Evolutionary conservation across 2,329 filamentous ascomycete species (phyloP).

Genomic region (Sporothrix luriei): DNA sequence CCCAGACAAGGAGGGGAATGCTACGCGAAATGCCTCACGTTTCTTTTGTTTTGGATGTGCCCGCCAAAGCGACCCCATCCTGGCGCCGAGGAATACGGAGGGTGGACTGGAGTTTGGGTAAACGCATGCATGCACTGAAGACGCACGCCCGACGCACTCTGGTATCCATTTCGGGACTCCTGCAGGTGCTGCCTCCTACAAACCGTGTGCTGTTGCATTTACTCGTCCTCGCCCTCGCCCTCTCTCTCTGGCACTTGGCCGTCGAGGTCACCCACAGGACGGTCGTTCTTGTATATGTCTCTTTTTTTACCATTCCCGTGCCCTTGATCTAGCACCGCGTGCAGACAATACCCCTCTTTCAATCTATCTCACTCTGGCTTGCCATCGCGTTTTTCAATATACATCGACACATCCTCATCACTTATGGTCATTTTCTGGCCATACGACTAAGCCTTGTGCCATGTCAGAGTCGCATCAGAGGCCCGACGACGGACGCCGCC

Average conservation of each 20-base stretch:
- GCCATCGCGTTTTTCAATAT: conserved; percentile 21
- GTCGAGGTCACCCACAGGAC: not conserved
- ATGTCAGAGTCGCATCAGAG: conserved; percentile 30
- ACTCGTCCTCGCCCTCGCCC: not conserved
- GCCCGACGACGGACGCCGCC: conserved; percentile 25
- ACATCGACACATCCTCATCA: conserved; percentile 25
- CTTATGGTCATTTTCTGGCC: conserved; percentile 21
- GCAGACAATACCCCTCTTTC: conserved; percentile 20
- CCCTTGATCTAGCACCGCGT: not conserved
- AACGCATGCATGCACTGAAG: conserved; percentile 11
- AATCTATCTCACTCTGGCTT: conserved; percentile 1
- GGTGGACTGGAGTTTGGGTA: not conserved
- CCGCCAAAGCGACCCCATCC: not conserved
- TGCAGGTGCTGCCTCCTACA: conserved; percentile 12
- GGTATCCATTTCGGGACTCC: conserved; percentile 24
- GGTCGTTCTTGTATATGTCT: not conserved
- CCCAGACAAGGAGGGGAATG: not conserved
- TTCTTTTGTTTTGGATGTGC: not conserved
- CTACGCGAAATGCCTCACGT: not conserved
- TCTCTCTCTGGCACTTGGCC: not conserved
- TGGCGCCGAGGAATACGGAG: not conserved
- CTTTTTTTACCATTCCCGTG: not conserved
- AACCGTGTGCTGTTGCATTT: conserved; percentile 11
- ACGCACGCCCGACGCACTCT: conserved; percentile 19
- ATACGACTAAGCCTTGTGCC: conserved; percentile 25